A percentile compares a stretch with the other conserved stretches of the same genome.
These are phyloP conservation scores for Wickerhamomyces hampshirensis DNA, from an alignment of 805 yeast genomes.

Conservation along the genomic window DNA sequence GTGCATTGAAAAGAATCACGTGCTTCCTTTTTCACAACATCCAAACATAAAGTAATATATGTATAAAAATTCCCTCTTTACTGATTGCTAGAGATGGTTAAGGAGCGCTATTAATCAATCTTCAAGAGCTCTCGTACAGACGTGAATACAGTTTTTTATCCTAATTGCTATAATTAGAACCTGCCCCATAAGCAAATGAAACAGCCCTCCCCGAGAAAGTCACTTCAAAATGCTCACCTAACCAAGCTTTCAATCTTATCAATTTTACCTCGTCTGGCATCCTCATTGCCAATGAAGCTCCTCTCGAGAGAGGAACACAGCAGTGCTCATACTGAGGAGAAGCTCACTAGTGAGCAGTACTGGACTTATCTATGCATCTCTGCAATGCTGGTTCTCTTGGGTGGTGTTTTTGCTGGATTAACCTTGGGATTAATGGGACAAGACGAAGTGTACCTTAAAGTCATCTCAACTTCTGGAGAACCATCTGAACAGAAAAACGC, in stretches of 20 bases:
- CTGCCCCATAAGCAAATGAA: conserved; percentile 4
- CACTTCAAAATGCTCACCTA: conserved; percentile 6
- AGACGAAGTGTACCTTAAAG: conserved; percentile 91
- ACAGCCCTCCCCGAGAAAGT: conserved; percentile 4
- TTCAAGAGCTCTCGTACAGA: too few relatives aligned
- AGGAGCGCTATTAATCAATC: too few relatives aligned
- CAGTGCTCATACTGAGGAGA: conserved; percentile 1
- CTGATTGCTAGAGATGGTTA: too few relatives aligned
- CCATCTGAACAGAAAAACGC: conserved; percentile 64
- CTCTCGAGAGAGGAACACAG: conserved; percentile 3
- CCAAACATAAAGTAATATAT: too few relatives aligned
- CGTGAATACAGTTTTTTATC: too few relatives aligned
- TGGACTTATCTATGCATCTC: conserved; percentile 39
- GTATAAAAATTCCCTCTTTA: too few relatives aligned
- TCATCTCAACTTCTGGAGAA: conserved; percentile 85
- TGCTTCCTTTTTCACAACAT: too few relatives aligned
- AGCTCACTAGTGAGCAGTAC: conserved; percentile 18
- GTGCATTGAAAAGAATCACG: too few relatives aligned
- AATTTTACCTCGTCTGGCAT: conserved; percentile 10
- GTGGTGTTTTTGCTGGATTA: conserved; percentile 90
- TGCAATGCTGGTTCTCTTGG: conserved; percentile 58
- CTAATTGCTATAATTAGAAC: too few relatives aligned
- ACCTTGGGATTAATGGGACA: conserved; percentile 98
- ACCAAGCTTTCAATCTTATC: conserved; percentile 9
- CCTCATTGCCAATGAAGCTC: conserved; percentile 11